These are phyloP conservation scores for Trametopsis cervina DNA, from an alignment of 768 basidiomycete genomes.

Conservation along the genomic window DNA sequence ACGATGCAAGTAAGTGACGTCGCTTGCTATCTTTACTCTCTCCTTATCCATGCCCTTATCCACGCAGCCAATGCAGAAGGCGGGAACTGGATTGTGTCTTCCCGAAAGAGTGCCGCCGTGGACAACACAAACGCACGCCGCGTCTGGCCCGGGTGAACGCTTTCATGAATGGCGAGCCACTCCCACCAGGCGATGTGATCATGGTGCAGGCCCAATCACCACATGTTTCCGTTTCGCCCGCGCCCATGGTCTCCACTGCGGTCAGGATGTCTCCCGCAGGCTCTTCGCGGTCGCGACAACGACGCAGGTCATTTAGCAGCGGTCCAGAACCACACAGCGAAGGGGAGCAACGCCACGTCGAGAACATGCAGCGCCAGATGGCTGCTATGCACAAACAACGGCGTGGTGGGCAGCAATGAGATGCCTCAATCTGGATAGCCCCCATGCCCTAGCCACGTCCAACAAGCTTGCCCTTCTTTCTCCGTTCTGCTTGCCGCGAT, in stretches of 20 bases:
- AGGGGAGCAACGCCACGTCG: background rate
- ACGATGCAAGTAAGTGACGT: conserved; percentile 36
- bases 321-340: background rate
- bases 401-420: background rate
- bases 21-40: conserved; percentile 2
- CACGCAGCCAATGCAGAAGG: conserved; percentile 37
- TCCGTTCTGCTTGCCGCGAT: background rate
- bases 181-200: background rate
- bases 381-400: background rate
- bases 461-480: background rate
- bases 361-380: background rate
- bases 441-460: background rate
- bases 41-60: conserved; percentile 7
- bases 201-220: background rate
- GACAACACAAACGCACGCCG: conserved; percentile 33
- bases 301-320: too few relatives aligned
- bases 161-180: background rate
- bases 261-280: background rate
- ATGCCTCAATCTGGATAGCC: background rate
- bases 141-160: conserved; percentile 18
- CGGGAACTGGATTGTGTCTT: conserved; percentile 39
- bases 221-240: background rate
- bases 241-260: background rate
- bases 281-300: background rate
- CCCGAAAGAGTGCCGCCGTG: conserved; percentile 43